Evolutionary conservation across 345 rosid genomes (phyloP).

Genomic region (Luvunga scandens): DNA sequence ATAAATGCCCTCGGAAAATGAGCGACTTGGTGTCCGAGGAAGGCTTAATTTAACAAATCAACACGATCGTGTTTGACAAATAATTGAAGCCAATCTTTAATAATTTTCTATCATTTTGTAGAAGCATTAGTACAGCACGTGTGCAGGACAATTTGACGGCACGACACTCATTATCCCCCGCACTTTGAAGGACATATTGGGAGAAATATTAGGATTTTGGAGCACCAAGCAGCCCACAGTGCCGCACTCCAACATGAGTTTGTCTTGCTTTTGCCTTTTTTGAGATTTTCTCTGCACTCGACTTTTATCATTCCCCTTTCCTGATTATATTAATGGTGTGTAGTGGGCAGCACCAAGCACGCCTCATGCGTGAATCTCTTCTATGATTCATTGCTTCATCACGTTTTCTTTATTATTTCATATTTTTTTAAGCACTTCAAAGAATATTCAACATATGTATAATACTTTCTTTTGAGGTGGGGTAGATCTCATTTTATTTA

Average conservation of each 20-base stretch:
- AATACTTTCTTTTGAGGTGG: too few species aligned
- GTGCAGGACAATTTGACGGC: slow-evolving; percentile 51
- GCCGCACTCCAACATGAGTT: background rate
- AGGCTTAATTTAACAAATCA: background rate
- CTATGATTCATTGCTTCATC: slow-evolving; percentile 8
- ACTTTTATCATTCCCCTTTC: background rate
- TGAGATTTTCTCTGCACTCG: background rate
- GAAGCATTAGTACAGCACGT: slow-evolving; percentile 26
- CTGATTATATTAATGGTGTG: background rate
- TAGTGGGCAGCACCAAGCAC: slow-evolving; percentile 33
- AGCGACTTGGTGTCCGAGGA: background rate
- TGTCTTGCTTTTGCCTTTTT: background rate
- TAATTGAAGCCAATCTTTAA: background rate
- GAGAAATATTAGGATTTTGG: slow-evolving; percentile 15
- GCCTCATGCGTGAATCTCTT: slow-evolving; percentile 15
- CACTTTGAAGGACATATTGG: slow-evolving; percentile 33
- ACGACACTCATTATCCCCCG: slow-evolving; percentile 29
- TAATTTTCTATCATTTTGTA: background rate
- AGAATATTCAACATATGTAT: background rate
- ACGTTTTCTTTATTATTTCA: too few species aligned
- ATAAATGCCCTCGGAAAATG: background rate
- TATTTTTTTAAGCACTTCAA: background rate
- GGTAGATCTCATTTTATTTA: too few species aligned
- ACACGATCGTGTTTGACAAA: slow-evolving; percentile 2
- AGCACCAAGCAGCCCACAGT: slow-evolving; percentile 17